Conservation (phyloP, 169 alveolate species). For the Toxoplasma gondii region DNA sequence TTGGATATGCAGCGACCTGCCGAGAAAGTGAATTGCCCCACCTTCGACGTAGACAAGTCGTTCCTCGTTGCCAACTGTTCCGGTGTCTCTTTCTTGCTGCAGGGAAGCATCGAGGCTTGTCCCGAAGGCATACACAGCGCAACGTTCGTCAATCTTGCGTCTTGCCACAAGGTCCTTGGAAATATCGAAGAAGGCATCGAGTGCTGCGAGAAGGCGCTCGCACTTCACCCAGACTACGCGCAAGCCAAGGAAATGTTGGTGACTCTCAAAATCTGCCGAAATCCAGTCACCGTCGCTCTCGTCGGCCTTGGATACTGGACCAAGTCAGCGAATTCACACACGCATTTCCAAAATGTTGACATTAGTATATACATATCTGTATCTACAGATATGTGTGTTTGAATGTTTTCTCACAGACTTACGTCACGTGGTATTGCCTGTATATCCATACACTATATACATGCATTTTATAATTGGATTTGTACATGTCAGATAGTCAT, state of each 20-base stretch:
- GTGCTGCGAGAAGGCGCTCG: slow-evolving; percentile 55
- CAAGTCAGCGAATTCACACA: slow-evolving; percentile 19
- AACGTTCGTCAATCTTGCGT: slow-evolving; percentile 58
- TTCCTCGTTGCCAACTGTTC: not conserved
- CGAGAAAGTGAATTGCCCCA: too few species aligned
- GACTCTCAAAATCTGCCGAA: slow-evolving; percentile 57
- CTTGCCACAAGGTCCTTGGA: slow-evolving; percentile 62
- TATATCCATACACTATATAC: too few species aligned
- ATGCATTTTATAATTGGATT: too few species aligned
- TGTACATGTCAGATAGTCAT: too few species aligned
- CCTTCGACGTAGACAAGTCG: too few species aligned
- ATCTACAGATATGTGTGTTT: not conserved
- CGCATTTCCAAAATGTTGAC: not conserved
- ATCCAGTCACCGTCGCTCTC: slow-evolving; percentile 53
- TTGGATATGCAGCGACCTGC: too few species aligned
- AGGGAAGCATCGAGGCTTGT: slow-evolving; percentile 60
- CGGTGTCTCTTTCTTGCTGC: not conserved
- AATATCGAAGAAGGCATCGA: slow-evolving; percentile 48
- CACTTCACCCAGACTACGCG: slow-evolving; percentile 49
- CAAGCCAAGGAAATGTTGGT: slow-evolving; percentile 62
- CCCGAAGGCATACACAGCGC: slow-evolving; percentile 53
- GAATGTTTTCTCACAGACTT: not conserved
- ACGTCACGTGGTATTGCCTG: too few species aligned
- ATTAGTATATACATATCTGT: not conserved
- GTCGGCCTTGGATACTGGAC: slow-evolving; percentile 69